Conservation (phyloP, 108 stramenopile species). For the Pseudonitzschia multiseries region DNA sequence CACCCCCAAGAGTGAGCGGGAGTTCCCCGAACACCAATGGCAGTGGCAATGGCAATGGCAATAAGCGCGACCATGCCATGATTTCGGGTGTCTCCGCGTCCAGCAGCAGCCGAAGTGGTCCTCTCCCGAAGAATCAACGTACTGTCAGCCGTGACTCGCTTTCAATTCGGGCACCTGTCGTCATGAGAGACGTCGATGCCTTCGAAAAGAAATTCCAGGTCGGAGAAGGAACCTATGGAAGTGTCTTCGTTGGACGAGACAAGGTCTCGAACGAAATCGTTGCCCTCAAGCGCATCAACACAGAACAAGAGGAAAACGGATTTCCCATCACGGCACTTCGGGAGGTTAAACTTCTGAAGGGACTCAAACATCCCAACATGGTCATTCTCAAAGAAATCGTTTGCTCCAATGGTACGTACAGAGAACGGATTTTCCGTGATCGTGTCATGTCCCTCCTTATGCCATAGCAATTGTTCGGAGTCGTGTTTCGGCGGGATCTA, state of each 20-base stretch:
- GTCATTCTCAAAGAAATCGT: conserved; percentile 90
- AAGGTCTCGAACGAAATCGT: conserved; percentile 74
- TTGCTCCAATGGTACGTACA: conserved; percentile 83
- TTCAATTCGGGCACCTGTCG: conserved; percentile 63
- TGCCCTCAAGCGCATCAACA: conserved; percentile 91
- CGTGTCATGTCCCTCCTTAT: background rate
- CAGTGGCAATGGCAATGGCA: background rate
- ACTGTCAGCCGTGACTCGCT: conserved; percentile 18
- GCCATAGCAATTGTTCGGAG: background rate
- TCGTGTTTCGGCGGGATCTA: conserved; percentile 18
- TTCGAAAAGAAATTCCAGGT: conserved; percentile 79
- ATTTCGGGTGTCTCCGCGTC: conserved; percentile 12
- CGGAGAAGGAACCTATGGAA: conserved; percentile 86
- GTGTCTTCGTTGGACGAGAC: conserved; percentile 83
- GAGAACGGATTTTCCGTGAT: background rate
- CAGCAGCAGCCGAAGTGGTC: background rate
- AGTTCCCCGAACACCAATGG: conserved; percentile 12
- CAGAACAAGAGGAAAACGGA: conserved; percentile 88
- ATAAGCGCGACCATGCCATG: conserved; percentile 17
- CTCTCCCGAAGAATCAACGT: background rate
- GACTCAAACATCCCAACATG: conserved; percentile 83
- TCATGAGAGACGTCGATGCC: conserved; percentile 77
- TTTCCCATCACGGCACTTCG: conserved; percentile 93
- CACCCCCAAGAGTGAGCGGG: conserved; percentile 23
- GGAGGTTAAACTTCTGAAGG: conserved; percentile 93